Percentiles rank a stretch among this genome's conserved stretches.
These are phyloP conservation scores for Artemisia annua DNA, from an alignment of 129 eudicot species.

Conservation along the genomic window DNA sequence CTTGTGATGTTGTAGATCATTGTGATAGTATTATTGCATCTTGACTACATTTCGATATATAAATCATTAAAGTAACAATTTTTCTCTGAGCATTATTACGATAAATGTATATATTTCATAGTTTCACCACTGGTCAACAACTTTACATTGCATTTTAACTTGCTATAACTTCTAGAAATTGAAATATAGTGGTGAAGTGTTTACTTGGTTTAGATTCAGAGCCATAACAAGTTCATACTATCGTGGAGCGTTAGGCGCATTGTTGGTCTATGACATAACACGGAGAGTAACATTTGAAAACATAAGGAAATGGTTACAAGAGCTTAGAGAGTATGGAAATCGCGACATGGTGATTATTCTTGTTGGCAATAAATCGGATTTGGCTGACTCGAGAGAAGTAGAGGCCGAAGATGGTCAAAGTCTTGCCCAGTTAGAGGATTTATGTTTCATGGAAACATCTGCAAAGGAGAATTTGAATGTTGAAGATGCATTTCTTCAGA, in stretches of 20 bases:
- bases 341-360: constrained; percentile 72
- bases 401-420: constrained; percentile 53
- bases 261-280: constrained; percentile 74
- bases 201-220: constrained; percentile 47
- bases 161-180: neutral
- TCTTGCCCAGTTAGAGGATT: constrained; percentile 65
- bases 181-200: neutral
- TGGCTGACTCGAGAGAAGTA: constrained; percentile 56
- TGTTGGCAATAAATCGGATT: constrained; percentile 72
- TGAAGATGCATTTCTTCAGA: constrained; percentile 75
- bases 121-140: neutral
- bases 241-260: constrained; percentile 78
- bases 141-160: neutral
- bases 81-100: too few species aligned
- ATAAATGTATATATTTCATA: too few species aligned
- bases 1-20: neutral
- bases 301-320: constrained; percentile 68
- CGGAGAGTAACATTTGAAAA: constrained; percentile 60
- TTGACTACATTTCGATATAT: too few species aligned
- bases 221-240: constrained; percentile 89
- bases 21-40: too few species aligned
- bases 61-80: too few species aligned
- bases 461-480: constrained; percentile 73
- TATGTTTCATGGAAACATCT: constrained; percentile 76
- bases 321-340: constrained; percentile 58